Conservation (phyloP, 2,329 filamentous ascomycete species). For the Diaporthe humulicola region DNA sequence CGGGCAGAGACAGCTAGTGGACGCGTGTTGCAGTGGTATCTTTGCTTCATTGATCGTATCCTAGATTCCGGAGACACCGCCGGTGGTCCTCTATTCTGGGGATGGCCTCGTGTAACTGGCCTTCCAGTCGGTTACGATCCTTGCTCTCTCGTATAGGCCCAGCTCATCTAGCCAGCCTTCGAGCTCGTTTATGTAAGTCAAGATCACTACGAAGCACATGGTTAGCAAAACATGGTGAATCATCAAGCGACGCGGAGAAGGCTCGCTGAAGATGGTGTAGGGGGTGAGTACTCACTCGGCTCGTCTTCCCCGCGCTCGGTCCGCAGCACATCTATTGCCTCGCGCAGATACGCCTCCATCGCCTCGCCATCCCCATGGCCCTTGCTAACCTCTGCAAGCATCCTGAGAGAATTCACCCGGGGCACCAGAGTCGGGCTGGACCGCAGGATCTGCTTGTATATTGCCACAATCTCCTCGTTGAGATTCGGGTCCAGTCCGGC, state of each 20-base stretch:
- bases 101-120: background rate
- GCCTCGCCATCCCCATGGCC: background rate
- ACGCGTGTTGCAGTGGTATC: background rate
- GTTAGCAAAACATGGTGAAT: background rate
- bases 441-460: constrained; percentile 11
- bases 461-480: constrained; percentile 5
- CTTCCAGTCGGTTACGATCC: constrained; percentile 9
- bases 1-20: background rate
- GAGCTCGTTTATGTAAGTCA: constrained; percentile 20
- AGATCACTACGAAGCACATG: background rate
- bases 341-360: constrained; percentile 16
- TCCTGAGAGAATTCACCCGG: constrained; percentile 1
- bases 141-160: constrained; percentile 8
- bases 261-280: too few relatives aligned
- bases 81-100: background rate
- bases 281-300: constrained; percentile 18
- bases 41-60: background rate
- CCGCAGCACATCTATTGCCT: constrained; percentile 14
- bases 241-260: background rate
- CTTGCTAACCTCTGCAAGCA: constrained; percentile 21
- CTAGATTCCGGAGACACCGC: too few relatives aligned
- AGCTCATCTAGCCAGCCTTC: constrained; percentile 23
- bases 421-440: constrained; percentile 11
- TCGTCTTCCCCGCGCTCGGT: constrained; percentile 22
- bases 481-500: constrained; percentile 11